These are phyloP conservation scores for Glaciozyma antarctica DNA, from an alignment of 768 basidiomycete species.

Conservation along the genomic window DNA sequence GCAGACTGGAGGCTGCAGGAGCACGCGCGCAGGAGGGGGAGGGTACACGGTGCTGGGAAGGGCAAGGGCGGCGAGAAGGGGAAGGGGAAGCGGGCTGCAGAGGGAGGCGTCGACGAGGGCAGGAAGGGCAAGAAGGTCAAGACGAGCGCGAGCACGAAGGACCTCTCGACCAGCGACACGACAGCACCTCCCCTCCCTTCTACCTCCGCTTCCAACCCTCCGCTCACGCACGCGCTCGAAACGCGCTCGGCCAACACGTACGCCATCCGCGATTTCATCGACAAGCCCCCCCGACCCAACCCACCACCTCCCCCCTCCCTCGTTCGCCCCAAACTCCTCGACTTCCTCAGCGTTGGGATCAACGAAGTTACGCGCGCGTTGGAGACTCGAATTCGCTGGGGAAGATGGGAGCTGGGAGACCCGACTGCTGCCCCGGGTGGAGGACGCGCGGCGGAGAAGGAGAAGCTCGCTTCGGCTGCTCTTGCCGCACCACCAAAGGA, in stretches of 20 bases:
- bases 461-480: background rate
- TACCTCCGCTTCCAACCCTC: background rate
- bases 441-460: background rate
- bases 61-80: background rate
- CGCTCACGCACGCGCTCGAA: background rate
- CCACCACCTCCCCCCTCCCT: background rate
- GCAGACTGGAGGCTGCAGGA: slow-evolving; percentile 23
- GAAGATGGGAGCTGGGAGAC: slow-evolving; percentile 28
- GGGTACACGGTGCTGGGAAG: background rate
- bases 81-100: background rate
- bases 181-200: too few species aligned
- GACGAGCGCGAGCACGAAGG: background rate
- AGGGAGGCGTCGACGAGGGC: background rate
- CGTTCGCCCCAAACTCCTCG: slow-evolving; percentile 43
- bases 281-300: background rate
- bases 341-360: slow-evolving; percentile 57
- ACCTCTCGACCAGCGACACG: background rate
- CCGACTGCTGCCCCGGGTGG: background rate
- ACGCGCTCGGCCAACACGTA: slow-evolving; percentile 2
- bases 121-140: background rate
- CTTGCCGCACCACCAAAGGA: background rate
- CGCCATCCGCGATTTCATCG: background rate
- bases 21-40: slow-evolving; percentile 8
- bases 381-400: slow-evolving; percentile 49
- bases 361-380: slow-evolving; percentile 68